Evolutionary conservation across 2,329 filamentous ascomycete species (phyloP), one percentile per base, ranked within the genome.

Genomic region (Trichoderma sp.): DNA sequence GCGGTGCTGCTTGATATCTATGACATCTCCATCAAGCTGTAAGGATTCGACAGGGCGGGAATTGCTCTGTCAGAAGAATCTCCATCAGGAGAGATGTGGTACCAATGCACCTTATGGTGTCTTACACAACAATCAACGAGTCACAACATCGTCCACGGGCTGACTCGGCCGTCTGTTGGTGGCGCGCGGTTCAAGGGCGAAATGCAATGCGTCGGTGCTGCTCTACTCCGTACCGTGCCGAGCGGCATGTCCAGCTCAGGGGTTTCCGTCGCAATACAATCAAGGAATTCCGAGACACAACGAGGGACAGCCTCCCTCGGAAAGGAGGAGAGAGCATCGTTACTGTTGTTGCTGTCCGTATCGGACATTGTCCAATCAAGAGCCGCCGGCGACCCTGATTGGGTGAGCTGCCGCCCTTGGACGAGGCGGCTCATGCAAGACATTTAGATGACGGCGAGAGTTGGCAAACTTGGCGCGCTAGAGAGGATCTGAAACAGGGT

Each of bases 21-120:
- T 70, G 78, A 91, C 71, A 80, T 93, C 7, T 90, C 86, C 21
- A 87, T 93, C 71, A 93, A 91, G 76, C 73, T 93, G 58, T 92
- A 47, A 57, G 72, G 43, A 3, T 15, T 10, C 21, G 15, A 15
- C 30, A 14, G 52, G 17, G 41, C 2, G 12, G 28, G n/a, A 2
- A n/a, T 15, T 21, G 5, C 28, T 19, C 19, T n/a, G 7, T 39
- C n/a, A 21, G 15, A 30, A 41, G 3, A 24, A 17, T 6, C 34
- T 15, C 5, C 12, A 15, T 14, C n/a, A 24, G 50, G 50, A 34
- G 2, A 19, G 50, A 51, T 51, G 26, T 12, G 26, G 26, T 19
- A 14, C 26, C 7, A 19, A 21, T 19, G 48, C 26, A 52, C 9
- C 12, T 1, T 7, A 30, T 1, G 1, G 12, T 17, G 30, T 34